Evolutionary conservation across 78 protist genomes (phyloP).

Genomic region (Reticulomyxa filosa): DNA sequence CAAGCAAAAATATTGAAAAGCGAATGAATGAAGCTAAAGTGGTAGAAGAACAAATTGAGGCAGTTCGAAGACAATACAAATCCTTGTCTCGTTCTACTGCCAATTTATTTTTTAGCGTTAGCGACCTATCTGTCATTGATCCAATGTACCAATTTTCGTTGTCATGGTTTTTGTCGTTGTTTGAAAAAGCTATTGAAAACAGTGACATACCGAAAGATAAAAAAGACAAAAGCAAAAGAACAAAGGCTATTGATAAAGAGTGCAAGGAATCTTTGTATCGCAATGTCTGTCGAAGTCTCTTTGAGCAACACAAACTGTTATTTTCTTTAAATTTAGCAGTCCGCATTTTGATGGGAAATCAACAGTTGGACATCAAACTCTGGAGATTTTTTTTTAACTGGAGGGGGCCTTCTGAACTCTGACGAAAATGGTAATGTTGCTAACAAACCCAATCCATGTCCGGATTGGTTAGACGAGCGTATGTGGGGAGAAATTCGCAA

Average conservation of each 20-base stretch:
- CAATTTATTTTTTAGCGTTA: constrained; percentile 58
- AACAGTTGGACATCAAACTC: not conserved
- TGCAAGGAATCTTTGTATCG: too few species aligned
- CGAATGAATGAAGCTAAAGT: constrained; percentile 33
- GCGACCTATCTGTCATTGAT: constrained; percentile 42
- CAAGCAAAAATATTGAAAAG: constrained; percentile 13
- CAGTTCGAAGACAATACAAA: constrained; percentile 22
- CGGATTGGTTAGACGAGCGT: not conserved
- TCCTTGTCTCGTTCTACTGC: not conserved
- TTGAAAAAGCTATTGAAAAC: constrained; percentile 4
- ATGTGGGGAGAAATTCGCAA: not conserved
- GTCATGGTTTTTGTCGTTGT: constrained; percentile 36
- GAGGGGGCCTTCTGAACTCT: not conserved
- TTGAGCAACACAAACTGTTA: constrained; percentile 42
- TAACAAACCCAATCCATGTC: too few species aligned
- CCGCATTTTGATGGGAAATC: not conserved
- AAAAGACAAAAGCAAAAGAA: too few species aligned
- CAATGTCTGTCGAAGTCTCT: constrained; percentile 58
- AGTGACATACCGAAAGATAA: not conserved
- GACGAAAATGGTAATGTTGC: too few species aligned
- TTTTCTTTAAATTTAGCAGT: constrained; percentile 28
- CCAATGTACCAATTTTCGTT: constrained; percentile 85
- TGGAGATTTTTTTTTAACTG: not conserved
- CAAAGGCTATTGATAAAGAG: too few species aligned
- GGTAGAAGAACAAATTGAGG: constrained; percentile 24